A percentile compares a stretch with the other conserved stretches of the same genome.
phyloP scores from a whole-genome alignment of 805 yeast species.

The Nakazawaea wyomingensis region DNA sequence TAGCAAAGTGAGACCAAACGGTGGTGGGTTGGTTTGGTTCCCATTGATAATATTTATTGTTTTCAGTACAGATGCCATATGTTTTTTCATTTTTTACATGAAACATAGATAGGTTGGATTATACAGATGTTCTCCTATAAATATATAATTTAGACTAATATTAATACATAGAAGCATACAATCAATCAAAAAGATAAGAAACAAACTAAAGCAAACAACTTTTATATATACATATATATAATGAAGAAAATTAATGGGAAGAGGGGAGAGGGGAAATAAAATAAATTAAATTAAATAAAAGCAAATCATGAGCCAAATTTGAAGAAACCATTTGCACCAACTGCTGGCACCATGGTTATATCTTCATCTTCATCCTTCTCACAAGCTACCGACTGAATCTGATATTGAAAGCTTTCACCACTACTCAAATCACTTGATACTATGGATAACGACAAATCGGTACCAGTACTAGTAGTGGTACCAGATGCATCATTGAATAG shows the following conservation, averaged over 20 bases:
- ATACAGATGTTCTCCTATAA: background rate
- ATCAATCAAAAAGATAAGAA: too few relatives aligned
- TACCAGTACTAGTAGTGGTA: background rate
- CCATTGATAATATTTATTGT: conserved; percentile 21
- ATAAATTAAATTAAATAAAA: too few relatives aligned
- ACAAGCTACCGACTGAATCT: background rate
- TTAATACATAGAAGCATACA: too few relatives aligned
- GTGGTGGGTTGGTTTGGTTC: conserved; percentile 28
- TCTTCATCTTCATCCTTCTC: conserved; percentile 4
- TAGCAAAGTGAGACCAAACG: conserved; percentile 24
- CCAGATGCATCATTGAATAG: too few relatives aligned
- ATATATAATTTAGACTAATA: too few relatives aligned
- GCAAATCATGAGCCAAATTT: conserved; percentile 3
- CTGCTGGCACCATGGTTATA: conserved; percentile 4
- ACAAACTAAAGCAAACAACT: too few relatives aligned
- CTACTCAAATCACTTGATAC: conserved; percentile 7
- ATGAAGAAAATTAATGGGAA: too few relatives aligned
- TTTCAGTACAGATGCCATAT: conserved; percentile 19
- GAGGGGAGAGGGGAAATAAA: too few relatives aligned
- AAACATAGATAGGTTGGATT: background rate
- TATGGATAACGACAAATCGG: background rate
- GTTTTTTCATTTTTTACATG: conserved; percentile 7
- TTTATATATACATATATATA: too few relatives aligned
- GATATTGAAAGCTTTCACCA: conserved; percentile 5
- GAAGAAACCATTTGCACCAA: conserved; percentile 13